Base-by-base conservation (phyloP, 164 flowering plant species). In the Vitis rupestris region DNA sequence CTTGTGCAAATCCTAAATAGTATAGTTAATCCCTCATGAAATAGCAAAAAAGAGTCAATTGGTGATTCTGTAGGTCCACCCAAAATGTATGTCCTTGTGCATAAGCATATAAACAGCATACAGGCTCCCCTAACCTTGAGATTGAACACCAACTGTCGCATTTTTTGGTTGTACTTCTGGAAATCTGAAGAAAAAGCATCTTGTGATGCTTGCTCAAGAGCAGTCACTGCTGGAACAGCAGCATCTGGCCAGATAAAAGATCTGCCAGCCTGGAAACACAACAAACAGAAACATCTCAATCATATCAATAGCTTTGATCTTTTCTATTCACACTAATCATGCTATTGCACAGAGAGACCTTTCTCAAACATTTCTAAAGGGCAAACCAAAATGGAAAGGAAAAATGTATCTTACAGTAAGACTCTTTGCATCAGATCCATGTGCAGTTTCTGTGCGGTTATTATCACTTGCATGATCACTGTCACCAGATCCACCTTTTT, bases 151-250 rank as follows among this genome's bases (percentile, higher is more conserved):
- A 95, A 62, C 67, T 85, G 88, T 66, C 98, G 84, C 89, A 95
- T 76, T 75, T 95, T 95, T 68, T 88, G 92, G 76, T 89, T 91
- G 74, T 93, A 95, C 80, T 93, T 95, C 76, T 78, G 84, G 77
- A 76, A 85, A 79, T 91, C 97, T 27, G 76, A 64, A 47, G 82
- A 79, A 66, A 87, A 74, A 65, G 90, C 61, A 51, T 88, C 97
- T 84, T 93, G 85, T 19, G 93, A 77, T 3, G 88, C 93, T 74
- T 82, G 78, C 86, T 93, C 99, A 72, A 95, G 88, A 65, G 93
- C 88, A 79, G 76, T 75, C 49, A 89, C 82, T n/a, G 91, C 90
- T 64, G 79, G 69, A 73, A 89, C 94, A 78, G 88, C 91, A 81
- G 75, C 84, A 77, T 89, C 97, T 54, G 97, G 97, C 99, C 99